phyloP scores from a whole-genome alignment of 768 basidiomycete species.

The Rossbeevera mucosa region DNA sequence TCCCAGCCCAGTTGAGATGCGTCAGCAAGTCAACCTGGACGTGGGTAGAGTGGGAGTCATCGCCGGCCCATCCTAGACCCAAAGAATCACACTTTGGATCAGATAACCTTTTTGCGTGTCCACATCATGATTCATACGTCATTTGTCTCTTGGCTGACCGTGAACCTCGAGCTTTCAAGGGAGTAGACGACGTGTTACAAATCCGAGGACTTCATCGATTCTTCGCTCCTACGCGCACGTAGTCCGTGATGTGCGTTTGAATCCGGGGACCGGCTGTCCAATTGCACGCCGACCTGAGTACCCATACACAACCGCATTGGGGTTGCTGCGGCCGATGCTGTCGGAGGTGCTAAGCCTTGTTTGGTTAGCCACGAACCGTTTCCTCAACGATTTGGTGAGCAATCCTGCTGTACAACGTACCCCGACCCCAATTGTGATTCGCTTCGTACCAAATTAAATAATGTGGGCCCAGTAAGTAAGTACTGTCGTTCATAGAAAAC shows the following conservation, averaged over 20 bases:
- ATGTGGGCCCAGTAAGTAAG: background rate
- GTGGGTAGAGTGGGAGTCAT: background rate
- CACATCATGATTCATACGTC: conserved; percentile 6
- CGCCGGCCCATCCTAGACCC: background rate
- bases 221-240: background rate
- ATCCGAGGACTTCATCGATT: background rate
- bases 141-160: background rate
- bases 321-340: conserved; percentile 15
- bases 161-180: background rate
- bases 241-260: conserved; percentile 1
- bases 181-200: background rate
- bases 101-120: conserved; percentile 5
- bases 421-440: background rate
- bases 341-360: conserved; percentile 10
- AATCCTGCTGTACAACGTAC: background rate
- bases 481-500: background rate
- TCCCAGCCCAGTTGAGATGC: conserved; percentile 4
- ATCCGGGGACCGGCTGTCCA: conserved; percentile 1
- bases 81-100: background rate
- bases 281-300: background rate
- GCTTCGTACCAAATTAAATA: background rate
- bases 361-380: conserved; percentile 2
- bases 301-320: conserved; percentile 9
- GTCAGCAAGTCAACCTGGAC: conserved; percentile 6
- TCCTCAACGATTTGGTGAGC: background rate